Evolutionary conservation across 2,329 filamentous ascomycete species (phyloP).

Genomic region (Aspergillus sp.): DNA sequence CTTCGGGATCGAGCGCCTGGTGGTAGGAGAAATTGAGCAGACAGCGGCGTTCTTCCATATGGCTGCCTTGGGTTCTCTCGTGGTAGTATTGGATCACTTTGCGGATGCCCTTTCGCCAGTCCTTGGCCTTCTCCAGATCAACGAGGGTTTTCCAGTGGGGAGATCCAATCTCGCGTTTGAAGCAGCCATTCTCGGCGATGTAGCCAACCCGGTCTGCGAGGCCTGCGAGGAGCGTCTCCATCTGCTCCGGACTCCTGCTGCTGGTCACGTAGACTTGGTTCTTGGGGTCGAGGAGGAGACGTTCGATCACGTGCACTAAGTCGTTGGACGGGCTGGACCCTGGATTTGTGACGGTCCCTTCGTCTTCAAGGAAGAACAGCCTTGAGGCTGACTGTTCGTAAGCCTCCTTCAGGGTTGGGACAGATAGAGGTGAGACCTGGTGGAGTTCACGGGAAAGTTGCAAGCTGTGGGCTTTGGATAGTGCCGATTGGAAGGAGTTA

Average conservation of each 20-base stretch:
- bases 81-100: constrained; percentile 83
- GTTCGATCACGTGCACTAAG: constrained; percentile 72
- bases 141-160: constrained; percentile 73
- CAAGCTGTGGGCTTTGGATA: constrained; percentile 72
- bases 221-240: constrained; percentile 75
- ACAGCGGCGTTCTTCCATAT: constrained; percentile 81
- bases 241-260: constrained; percentile 74
- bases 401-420: constrained; percentile 58
- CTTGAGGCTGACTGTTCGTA: constrained; percentile 66
- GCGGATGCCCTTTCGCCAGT: constrained; percentile 80
- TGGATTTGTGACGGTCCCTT: constrained; percentile 71
- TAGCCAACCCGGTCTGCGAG: constrained; percentile 67
- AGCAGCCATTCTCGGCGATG: constrained; percentile 92
- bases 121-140: constrained; percentile 64
- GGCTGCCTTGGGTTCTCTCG: constrained; percentile 81
- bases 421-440: constrained; percentile 74
- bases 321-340: constrained; percentile 72
- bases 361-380: constrained; percentile 86
- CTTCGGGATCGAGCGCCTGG: constrained; percentile 69
- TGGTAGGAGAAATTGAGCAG: constrained; percentile 86
- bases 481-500: constrained; percentile 62
- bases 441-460: constrained; percentile 77
- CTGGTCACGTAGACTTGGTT: constrained; percentile 93
- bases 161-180: constrained; percentile 66
- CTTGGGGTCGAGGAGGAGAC: constrained; percentile 69